Evolutionary conservation across 1,284 basidiomycete genomes (phyloP), one percentile per base, ranked within the genome.

Genomic region (Sparassis latifolia): DNA sequence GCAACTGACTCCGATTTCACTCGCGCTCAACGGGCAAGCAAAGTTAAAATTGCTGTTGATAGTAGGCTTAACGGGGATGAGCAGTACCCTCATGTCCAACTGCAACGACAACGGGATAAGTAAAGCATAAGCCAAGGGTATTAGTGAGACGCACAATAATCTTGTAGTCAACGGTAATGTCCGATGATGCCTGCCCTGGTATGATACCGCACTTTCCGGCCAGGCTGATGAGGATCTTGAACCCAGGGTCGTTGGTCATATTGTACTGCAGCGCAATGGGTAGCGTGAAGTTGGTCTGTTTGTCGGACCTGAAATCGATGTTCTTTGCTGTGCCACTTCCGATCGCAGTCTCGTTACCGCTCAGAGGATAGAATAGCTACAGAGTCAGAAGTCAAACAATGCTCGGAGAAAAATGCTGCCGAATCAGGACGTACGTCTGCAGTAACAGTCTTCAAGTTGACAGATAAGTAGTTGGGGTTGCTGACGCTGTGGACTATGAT

Each of bases 381-480:
- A 20, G 20, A 20, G 20, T 20, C 20, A 20, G 20, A 20, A 20
- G 20, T 20, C 20, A 20, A 20, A 20, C 20, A 20, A 20, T 20
- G 20, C 20, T 20, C 20, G 20, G 31, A 41, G 28, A 5, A 49
- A 28, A 62, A 39, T 55, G 6, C 7, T 31, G 33, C 6, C 33
- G 7, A 4, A 35, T 33, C 10, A 28, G 31, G 7, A 49, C 62
- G 44, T 51, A 86, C 83, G 45, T 84, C 70, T 4, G 86, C 87
- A 41, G 77, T 74, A 60, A 94, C 82, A 50, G 79, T 73, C 51
- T 79, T 78, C 66, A 95, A 82, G 47, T 78, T 74, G 28, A 89
- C 86, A 10, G 77, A 69, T 67, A 95, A 93, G 72, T 84, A 93
- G 65, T 94, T 93, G 33, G 91, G 92, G 64, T 95, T 95, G 58